A percentile compares a stretch with the other conserved stretches of the same genome.
Evolutionary conservation across 495 filamentous ascomycete genomes (phyloP).

Genomic region (Tuber melanosporum): DNA sequence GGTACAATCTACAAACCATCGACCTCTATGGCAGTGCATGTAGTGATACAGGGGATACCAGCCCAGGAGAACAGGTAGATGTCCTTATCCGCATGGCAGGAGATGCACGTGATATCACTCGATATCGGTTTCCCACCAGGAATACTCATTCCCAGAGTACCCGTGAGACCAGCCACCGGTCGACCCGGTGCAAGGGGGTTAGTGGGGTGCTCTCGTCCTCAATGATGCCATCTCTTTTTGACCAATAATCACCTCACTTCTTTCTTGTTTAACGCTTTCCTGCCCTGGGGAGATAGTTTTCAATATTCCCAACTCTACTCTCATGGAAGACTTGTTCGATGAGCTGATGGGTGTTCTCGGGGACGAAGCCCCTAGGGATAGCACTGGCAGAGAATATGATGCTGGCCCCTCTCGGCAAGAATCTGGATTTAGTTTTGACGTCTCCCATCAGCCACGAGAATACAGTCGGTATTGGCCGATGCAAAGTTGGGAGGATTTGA

Average conservation of each 20-base stretch:
- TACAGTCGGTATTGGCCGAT: background rate
- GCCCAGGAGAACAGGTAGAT: background rate
- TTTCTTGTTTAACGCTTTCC: background rate
- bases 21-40: background rate
- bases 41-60: background rate
- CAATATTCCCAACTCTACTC: background rate
- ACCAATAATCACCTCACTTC: background rate
- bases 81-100: background rate
- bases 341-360: constrained; percentile 6
- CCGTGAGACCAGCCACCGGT: background rate
- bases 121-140: background rate
- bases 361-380: background rate
- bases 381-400: background rate
- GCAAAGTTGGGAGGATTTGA: background rate
- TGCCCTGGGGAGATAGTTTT: background rate
- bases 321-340: constrained; percentile 9
- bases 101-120: background rate
- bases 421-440: background rate
- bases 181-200: background rate
- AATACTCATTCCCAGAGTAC: background rate
- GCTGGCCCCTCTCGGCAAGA: background rate
- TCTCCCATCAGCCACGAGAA: background rate
- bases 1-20: too few relatives aligned
- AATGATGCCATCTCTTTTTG: background rate
- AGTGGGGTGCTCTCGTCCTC: background rate